These are phyloP conservation scores for Calonectria leucothoes DNA, from an alignment of 2,329 filamentous ascomycete species.

Conservation along the genomic window DNA sequence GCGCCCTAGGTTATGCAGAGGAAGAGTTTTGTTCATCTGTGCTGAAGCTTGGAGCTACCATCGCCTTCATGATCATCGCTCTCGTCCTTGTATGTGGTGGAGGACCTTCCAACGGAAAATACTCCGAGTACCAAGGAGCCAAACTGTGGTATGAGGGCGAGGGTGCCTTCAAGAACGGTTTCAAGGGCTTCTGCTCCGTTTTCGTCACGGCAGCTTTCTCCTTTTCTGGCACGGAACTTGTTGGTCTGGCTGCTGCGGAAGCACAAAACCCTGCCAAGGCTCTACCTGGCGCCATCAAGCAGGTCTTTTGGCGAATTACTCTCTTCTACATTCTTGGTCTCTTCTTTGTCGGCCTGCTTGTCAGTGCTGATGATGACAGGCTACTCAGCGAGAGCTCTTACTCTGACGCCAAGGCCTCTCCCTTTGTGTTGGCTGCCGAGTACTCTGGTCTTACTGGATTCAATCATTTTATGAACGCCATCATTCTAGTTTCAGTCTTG, in stretches of 20 bases:
- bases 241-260: conserved; percentile 78
- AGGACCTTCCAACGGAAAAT: conserved; percentile 59
- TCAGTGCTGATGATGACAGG: conserved; percentile 56
- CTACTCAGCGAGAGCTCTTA: conserved; percentile 46
- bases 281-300: conserved; percentile 83
- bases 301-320: conserved; percentile 69
- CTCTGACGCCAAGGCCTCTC: conserved; percentile 52
- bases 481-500: conserved; percentile 66
- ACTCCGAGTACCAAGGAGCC: conserved; percentile 57
- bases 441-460: conserved; percentile 61
- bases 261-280: conserved; percentile 75
- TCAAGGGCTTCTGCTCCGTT: conserved; percentile 76
- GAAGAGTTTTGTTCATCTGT: conserved; percentile 68
- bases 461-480: conserved; percentile 64
- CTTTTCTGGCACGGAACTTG: conserved; percentile 76
- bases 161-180: conserved; percentile 74
- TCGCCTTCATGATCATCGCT: conserved; percentile 72
- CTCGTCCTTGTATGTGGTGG: conserved; percentile 69
- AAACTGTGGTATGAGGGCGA: conserved; percentile 47
- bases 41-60: conserved; percentile 67
- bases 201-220: conserved; percentile 80
- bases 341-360: conserved; percentile 60
- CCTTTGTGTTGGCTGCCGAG: conserved; percentile 63
- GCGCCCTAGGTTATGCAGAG: conserved; percentile 63
- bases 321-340: conserved; percentile 63